phyloP scores from a whole-genome alignment of 106 monocot genomes.

The Iris macrosiphon region DNA sequence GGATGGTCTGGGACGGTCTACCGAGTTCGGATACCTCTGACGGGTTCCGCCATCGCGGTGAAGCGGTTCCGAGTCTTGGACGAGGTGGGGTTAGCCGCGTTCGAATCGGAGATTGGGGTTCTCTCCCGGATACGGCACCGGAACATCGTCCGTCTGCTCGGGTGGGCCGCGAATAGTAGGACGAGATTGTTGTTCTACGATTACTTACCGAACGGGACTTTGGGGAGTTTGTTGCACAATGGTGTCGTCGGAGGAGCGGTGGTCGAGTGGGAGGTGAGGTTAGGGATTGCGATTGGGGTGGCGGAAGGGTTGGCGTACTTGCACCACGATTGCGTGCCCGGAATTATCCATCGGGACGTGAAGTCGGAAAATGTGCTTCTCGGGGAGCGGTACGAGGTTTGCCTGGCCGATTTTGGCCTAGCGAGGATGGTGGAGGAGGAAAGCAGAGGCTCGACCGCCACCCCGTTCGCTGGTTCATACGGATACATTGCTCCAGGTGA shows the following conservation, averaged over 20 bases:
- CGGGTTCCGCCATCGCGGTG: slow-evolving; percentile 50
- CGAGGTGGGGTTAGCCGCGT: slow-evolving; percentile 35
- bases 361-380: slow-evolving; percentile 77
- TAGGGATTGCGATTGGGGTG: slow-evolving; percentile 60
- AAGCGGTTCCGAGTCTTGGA: slow-evolving; percentile 54
- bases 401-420: slow-evolving; percentile 76
- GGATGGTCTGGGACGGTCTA: slow-evolving; percentile 76
- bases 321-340: slow-evolving; percentile 81
- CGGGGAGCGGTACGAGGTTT: slow-evolving; percentile 69
- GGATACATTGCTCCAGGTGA: slow-evolving; percentile 92
- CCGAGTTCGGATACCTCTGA: slow-evolving; percentile 22
- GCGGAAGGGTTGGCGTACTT: slow-evolving; percentile 80
- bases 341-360: slow-evolving; percentile 75
- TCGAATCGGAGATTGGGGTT: slow-evolving; percentile 49
- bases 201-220: slow-evolving; percentile 65
- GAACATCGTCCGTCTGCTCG: slow-evolving; percentile 64
- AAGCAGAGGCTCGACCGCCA: slow-evolving; percentile 7
- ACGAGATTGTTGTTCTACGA: slow-evolving; percentile 64
- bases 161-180: slow-evolving; percentile 55
- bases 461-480: slow-evolving; percentile 66
- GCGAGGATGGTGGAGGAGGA: slow-evolving; percentile 30
- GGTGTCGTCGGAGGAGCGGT: slow-evolving; percentile 21
- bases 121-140: slow-evolving; percentile 58
- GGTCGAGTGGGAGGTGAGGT: slow-evolving; percentile 65
- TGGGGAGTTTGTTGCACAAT: slow-evolving; percentile 42